A percentile compares a stretch with the other conserved stretches of the same genome.
Evolutionary conservation across 1,139 yeast species (phyloP).

Genomic region (Protomyces lactucae-debilis): DNA sequence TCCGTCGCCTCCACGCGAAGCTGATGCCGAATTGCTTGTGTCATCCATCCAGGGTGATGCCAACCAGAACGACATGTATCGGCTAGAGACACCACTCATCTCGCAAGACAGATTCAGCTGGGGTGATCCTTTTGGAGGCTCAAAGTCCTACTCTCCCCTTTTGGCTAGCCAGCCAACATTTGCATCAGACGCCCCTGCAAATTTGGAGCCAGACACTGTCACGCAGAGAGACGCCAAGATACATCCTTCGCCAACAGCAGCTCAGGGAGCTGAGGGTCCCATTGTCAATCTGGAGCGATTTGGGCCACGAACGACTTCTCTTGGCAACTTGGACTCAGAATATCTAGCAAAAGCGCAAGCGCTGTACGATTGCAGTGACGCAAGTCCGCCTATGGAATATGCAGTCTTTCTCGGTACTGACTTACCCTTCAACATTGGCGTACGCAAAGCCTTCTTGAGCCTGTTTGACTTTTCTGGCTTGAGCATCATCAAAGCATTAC

Average conservation of each 20-base stretch:
- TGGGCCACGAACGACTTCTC: background rate
- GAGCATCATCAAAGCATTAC: constrained; percentile 48
- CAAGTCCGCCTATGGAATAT: background rate
- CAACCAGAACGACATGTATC: background rate
- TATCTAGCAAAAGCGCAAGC: background rate
- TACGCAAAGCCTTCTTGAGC: constrained; percentile 37
- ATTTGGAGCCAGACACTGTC: background rate
- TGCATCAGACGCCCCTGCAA: background rate
- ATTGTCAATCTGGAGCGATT: background rate
- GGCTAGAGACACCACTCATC: background rate
- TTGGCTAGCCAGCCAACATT: background rate
- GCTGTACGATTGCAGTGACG: background rate
- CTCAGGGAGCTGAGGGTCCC: background rate
- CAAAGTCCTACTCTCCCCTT: background rate
- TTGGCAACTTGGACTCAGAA: background rate
- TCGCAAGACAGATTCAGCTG: background rate
- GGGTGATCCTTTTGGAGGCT: background rate
- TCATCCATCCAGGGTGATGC: background rate
- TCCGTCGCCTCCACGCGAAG: background rate
- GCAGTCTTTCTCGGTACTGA: constrained; percentile 16
- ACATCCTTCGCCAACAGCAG: background rate
- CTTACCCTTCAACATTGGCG: constrained; percentile 11
- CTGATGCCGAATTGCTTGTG: background rate
- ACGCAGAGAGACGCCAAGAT: background rate
- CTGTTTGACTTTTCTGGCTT: constrained; percentile 38